A percentile compares a stretch with the other conserved stretches of the same genome.
phyloP scores from a whole-genome alignment of 192 early-diverging fungal genomes.

The Podila horticola region DNA sequence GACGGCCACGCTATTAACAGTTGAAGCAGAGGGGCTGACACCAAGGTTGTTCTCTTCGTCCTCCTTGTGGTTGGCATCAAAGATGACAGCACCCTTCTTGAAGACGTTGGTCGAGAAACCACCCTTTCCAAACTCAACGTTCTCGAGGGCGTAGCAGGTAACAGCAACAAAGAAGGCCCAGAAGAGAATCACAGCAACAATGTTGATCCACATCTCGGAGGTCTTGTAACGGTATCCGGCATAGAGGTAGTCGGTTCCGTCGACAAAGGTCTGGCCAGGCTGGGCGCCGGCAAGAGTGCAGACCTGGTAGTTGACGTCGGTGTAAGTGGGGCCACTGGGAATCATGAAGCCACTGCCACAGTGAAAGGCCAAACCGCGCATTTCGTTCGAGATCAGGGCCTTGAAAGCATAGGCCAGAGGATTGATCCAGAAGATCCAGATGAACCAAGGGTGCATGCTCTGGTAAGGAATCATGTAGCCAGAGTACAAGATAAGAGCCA shows the following conservation, averaged over 20 bases:
- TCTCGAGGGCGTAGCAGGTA: slow-evolving; percentile 65
- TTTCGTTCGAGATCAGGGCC: slow-evolving; percentile 70
- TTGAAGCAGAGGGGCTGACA: slow-evolving; percentile 43
- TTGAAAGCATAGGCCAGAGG: slow-evolving; percentile 69
- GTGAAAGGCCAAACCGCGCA: slow-evolving; percentile 59
- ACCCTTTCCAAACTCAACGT: slow-evolving; percentile 66
- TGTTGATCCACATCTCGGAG: slow-evolving; percentile 67
- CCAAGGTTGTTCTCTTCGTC: slow-evolving; percentile 48
- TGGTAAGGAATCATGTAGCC: slow-evolving; percentile 71
- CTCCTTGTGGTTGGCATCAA: slow-evolving; percentile 35
- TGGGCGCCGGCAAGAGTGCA: slow-evolving; percentile 74
- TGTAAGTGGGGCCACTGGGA: slow-evolving; percentile 43
- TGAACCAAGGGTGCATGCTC: slow-evolving; percentile 72
- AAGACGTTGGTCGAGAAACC: slow-evolving; percentile 64
- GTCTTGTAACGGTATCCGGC: slow-evolving; percentile 65
- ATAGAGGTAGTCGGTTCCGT: slow-evolving; percentile 69
- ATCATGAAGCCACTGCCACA: slow-evolving; percentile 48
- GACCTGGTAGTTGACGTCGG: slow-evolving; percentile 51
- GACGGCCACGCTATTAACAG: slow-evolving; percentile 44
- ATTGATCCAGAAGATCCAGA: slow-evolving; percentile 73
- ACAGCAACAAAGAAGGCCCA: slow-evolving; percentile 54
- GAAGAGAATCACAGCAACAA: slow-evolving; percentile 65
- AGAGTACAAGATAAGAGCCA: slow-evolving; percentile 63
- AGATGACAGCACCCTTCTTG: slow-evolving; percentile 42
- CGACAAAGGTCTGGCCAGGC: slow-evolving; percentile 64